Evolutionary conservation across 441 rosid species (phyloP).

Genomic region (Metrosideros polymorpha): DNA sequence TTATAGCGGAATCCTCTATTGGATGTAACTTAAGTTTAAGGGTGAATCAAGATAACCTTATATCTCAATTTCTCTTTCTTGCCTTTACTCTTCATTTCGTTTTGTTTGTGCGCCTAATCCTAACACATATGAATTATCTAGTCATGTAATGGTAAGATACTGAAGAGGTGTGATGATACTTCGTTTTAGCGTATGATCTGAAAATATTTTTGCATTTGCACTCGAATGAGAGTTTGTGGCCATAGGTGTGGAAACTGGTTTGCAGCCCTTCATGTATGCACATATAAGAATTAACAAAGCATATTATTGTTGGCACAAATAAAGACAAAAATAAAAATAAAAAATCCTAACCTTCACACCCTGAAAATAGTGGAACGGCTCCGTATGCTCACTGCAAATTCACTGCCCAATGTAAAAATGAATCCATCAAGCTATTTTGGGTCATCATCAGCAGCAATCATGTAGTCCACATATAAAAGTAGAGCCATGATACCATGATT

Average conservation of each 20-base stretch:
- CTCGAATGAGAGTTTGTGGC: neutral
- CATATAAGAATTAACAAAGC: neutral
- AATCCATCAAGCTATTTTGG: neutral
- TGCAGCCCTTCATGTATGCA: neutral
- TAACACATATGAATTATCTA: neutral
- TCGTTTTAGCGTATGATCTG: neutral
- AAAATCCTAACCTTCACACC: neutral
- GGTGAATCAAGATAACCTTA: too few relatives aligned
- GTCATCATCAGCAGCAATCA: neutral
- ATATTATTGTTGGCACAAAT: neutral
- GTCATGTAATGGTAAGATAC: fast-evolving
- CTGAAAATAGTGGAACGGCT: neutral
- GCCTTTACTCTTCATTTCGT: too few relatives aligned
- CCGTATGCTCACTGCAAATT: neutral
- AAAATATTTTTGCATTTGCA: neutral
- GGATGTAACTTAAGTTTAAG: too few relatives aligned
- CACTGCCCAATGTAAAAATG: neutral
- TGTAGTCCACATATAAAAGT: neutral
- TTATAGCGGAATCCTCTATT: too few relatives aligned
- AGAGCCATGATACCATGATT: neutral
- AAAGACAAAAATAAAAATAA: neutral
- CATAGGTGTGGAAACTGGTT: neutral
- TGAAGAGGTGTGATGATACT: neutral
- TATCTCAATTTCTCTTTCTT: too few relatives aligned
- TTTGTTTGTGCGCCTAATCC: too few relatives aligned